phyloP scores from a whole-genome alignment of 768 basidiomycete species.

The Calocera viscosa region DNA sequence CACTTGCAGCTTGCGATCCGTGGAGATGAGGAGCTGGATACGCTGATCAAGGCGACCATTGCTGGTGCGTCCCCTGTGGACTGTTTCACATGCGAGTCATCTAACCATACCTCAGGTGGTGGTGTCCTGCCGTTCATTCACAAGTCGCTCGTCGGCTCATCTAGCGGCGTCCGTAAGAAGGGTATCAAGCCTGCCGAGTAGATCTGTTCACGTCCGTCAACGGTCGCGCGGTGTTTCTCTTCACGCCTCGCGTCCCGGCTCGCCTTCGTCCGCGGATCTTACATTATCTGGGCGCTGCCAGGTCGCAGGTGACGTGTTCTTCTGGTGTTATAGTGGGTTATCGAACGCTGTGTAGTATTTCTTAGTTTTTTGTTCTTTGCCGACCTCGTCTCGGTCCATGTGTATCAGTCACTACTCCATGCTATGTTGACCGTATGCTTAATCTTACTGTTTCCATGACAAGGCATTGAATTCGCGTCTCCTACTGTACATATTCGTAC shows the following conservation, averaged over 20 bases:
- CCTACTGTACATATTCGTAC: background rate
- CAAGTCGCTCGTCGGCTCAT: constrained; percentile 42
- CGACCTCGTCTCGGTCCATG: background rate
- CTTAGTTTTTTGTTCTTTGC: background rate
- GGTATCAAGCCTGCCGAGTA: background rate
- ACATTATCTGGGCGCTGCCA: background rate
- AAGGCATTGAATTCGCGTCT: background rate
- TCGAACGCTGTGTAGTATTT: constrained; percentile 6
- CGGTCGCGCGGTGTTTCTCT: background rate
- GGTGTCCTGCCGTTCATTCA: constrained; percentile 83
- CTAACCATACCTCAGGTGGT: constrained; percentile 36
- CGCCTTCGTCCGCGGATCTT: background rate
- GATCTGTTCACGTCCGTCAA: background rate
- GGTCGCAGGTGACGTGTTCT: background rate
- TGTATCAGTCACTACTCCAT: constrained; percentile 7
- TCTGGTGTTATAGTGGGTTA: constrained; percentile 6
- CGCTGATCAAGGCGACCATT: constrained; percentile 85
- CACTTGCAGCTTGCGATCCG: constrained; percentile 93
- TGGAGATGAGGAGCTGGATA: constrained; percentile 95
- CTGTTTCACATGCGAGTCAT: background rate
- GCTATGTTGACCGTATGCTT: constrained; percentile 8
- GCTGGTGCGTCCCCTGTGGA: constrained; percentile 32
- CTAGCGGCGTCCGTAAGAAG: background rate
- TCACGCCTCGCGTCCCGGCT: background rate
- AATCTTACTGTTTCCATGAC: background rate